A percentile compares a stretch with the other conserved stretches of the same genome.
Conservation (phyloP, 129 eudicot genomes). For the Mikania micrantha region DNA sequence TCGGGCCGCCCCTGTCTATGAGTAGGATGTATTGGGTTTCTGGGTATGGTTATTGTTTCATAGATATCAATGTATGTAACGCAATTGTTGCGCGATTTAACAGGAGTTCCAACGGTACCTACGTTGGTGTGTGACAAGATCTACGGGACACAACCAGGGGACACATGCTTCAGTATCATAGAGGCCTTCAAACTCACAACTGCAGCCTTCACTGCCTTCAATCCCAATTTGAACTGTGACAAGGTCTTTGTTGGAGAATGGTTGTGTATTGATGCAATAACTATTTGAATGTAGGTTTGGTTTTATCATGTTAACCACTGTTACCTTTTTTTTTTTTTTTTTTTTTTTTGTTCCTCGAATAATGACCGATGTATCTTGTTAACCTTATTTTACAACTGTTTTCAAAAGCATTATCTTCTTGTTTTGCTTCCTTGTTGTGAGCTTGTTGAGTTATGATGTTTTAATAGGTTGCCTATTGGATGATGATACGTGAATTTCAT, state of each 20-base stretch:
- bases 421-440: no score
- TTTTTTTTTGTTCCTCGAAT: no score
- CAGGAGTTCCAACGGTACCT: no score
- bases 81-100: no score
- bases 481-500: no score
- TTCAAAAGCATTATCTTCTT: neutral
- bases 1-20: no score
- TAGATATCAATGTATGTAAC: no score
- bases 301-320: neutral
- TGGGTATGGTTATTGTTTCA: no score
- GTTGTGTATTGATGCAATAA: slow-evolving; percentile 24
- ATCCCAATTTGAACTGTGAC: slow-evolving; percentile 35
- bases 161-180: slow-evolving; percentile 30
- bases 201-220: slow-evolving; percentile 15
- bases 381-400: neutral
- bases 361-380: neutral
- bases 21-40: no score
- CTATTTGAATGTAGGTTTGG: neutral
- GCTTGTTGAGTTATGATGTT: no score
- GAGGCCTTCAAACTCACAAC: slow-evolving; percentile 23
- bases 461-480: no score
- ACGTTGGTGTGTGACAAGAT: slow-evolving; percentile 13
- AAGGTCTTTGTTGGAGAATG: slow-evolving; percentile 39
- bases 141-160: slow-evolving; percentile 30
- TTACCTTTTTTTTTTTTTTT: no score